Base-by-base conservation (phyloP, 805 yeast genomes). In the Candida coquimbonensis region DNA sequence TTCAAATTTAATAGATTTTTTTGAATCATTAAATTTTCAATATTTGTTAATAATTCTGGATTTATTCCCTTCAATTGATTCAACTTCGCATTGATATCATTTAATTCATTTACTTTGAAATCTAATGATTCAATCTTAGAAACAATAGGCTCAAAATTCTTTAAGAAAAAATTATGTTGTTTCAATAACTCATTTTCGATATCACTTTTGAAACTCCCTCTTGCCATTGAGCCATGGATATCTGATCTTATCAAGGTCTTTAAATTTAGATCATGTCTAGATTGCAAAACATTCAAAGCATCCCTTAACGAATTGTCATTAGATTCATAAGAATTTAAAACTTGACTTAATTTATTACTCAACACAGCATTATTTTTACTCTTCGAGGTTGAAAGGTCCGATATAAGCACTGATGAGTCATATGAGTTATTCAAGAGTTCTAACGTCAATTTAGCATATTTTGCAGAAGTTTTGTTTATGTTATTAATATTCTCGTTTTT, bases 111-210 rank as follows among this genome's bases (percentile, higher is more conserved):
- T 24, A 57, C 47, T 13, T 45, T 44, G 12, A 44, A 42, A 8
- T 55, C 57, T 13, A 67, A 52, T 21, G 60, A 53, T 38, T 65
- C 68, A 36, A 66, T 72, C 51, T 68, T 72, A 54, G 62, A 66
- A 40, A 67, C 74, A 50, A 67, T 73, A 41, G 68, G 73, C 53
- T 61, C 72, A 45, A 70, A 73, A 36, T 65, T 70, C 50, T 67
- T 70, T 36, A 78, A 54, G 0, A 72, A 73, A 44, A 73, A 66
- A 48, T 76, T 62, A 53, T 83, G 83, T 48, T 74, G 77, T 44
- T 72, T 73, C 36, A 83, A 62, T 29, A 83, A 58, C 45, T 82
- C 86, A 27, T 67, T 66, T 54, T 84, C 90, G 19, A 84, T 67
- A 36, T 73, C 77, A 38, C 80, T 77, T 45, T 81, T 68, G 42